Evolutionary conservation across 2,329 filamentous ascomycete genomes (phyloP).

Genomic region (Fusarium goolgardi): DNA sequence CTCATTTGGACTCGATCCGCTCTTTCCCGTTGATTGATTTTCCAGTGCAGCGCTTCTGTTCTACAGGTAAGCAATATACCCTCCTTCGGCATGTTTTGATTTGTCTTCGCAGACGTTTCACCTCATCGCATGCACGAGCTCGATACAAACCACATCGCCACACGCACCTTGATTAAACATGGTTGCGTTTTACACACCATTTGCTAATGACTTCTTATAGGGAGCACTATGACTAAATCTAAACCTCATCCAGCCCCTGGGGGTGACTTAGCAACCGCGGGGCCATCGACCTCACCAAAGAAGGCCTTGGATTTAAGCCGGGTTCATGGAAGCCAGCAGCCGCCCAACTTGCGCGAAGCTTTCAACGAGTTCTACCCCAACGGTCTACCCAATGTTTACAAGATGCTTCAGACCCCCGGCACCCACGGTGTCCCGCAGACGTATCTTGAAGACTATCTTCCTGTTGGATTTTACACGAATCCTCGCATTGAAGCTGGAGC

Average conservation of each 20-base stretch:
- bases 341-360: constrained; percentile 40
- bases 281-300: constrained; percentile 29
- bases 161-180: neutral
- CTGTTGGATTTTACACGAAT: constrained; percentile 53
- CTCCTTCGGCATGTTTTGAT: neutral
- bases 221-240: constrained; percentile 34
- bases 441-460: constrained; percentile 54
- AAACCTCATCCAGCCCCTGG: constrained; percentile 8
- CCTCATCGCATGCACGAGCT: neutral
- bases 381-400: constrained; percentile 52
- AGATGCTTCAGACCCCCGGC: constrained; percentile 47
- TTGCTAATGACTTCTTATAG: constrained; percentile 23
- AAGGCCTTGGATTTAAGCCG: constrained; percentile 37
- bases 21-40: neutral
- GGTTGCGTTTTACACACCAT: neutral
- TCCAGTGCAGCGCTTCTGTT: constrained; percentile 5
- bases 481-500: constrained; percentile 49
- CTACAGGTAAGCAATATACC: constrained; percentile 17
- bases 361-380: constrained; percentile 53
- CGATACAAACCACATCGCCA: neutral
- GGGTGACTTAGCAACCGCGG: constrained; percentile 21
- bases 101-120: neutral
- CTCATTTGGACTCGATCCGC: neutral
- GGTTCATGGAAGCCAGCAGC: constrained; percentile 41
- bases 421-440: constrained; percentile 43